Evolutionary conservation across 2,329 filamentous ascomycete genomes (phyloP), one percentile per base, ranked within the genome.

Genomic region (Cladophialophora psammophila): DNA sequence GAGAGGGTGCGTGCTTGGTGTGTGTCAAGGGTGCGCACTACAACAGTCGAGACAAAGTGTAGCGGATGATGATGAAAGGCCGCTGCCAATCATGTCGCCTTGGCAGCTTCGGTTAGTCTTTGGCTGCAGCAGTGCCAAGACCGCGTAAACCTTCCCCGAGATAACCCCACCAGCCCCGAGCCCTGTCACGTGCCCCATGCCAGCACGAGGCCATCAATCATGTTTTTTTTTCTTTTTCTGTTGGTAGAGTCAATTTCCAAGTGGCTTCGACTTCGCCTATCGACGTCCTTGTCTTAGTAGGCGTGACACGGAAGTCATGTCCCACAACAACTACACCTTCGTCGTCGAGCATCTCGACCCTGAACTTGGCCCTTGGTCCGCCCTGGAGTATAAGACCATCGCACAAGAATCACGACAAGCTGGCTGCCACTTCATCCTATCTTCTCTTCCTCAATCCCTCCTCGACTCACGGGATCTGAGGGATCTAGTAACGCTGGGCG

Each of bases 281-380:
- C 26, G 26, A 26, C 26, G 26, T 3, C 26, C 3, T 26, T 26
- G 26, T 26, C 26, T 26, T 3, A 26, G 26, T 2, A 26, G 26
- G 26, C 26, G 26, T 31, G 18, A 50, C 8, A n/a, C 2, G 13
- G 7, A 42, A n/a, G 59, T 70, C 18, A 77, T 78, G 69, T 10
- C 63, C 9, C 26, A 59, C 9, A 34, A 20, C n/a, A 57, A 48
- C 71, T 91, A 93, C 80, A 94, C 89, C 52, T 97, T 95, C 81
- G 91, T 98, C 75, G 94, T 98, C 74, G 94, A 98, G 83, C 94
- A 99, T 80, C 89, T 99, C 71, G 95, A 99, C 81, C 90, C 92
- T 48, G 95, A 99, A 80, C 86, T 99, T 35, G 95, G 96, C 38
- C 87, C 88, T 48, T 99, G 95, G 95, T 98, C 95, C 31, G 89